Percentiles rank a stretch among this genome's conserved stretches.
phyloP scores from a whole-genome alignment of 371 early-diverging fungal genomes.

The Furculomyces boomerangus region DNA sequence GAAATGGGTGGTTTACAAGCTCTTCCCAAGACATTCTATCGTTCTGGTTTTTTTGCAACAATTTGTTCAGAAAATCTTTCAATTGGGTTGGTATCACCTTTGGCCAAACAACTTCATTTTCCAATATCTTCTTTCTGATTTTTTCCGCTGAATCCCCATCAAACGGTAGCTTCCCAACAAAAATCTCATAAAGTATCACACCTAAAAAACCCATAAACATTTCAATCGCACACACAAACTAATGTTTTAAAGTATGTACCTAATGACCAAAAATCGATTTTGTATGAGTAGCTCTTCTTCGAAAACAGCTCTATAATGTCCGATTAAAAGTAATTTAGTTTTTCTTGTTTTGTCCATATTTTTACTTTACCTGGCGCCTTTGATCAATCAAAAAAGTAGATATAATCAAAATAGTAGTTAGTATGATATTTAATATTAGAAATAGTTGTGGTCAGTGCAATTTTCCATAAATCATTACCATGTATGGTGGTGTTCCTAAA shows the following conservation, averaged over 20 bases:
- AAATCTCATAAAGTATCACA: conserved; percentile 22
- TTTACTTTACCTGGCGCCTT: neutral
- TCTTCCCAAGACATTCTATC: conserved; percentile 11
- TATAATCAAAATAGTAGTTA: neutral
- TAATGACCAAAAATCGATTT: conserved; percentile 22
- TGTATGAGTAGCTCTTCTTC: conserved; percentile 15
- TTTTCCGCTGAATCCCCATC: conserved; percentile 15
- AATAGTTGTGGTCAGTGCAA: neutral
- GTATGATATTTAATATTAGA: neutral
- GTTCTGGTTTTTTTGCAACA: conserved; percentile 14
- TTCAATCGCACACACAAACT: neutral
- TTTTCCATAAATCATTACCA: neutral
- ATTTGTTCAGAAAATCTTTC: conserved; percentile 8
- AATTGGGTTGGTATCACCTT: conserved; percentile 16
- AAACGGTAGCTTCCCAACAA: conserved; percentile 22
- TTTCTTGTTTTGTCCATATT: neutral
- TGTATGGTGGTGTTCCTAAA: neutral
- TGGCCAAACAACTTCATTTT: conserved; percentile 20
- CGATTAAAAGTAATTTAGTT: neutral
- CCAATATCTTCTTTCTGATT: conserved; percentile 18
- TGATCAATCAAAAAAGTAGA: neutral
- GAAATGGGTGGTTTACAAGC: conserved; percentile 13
- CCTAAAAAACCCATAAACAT: conserved; percentile 1
- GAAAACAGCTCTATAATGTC: conserved; percentile 11
- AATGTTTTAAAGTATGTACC: neutral